A percentile compares a stretch with the other conserved stretches of the same genome.
These are phyloP conservation scores for Phytophthora rubi DNA, from an alignment of 352 stramenopile genomes.

Conservation along the genomic window DNA sequence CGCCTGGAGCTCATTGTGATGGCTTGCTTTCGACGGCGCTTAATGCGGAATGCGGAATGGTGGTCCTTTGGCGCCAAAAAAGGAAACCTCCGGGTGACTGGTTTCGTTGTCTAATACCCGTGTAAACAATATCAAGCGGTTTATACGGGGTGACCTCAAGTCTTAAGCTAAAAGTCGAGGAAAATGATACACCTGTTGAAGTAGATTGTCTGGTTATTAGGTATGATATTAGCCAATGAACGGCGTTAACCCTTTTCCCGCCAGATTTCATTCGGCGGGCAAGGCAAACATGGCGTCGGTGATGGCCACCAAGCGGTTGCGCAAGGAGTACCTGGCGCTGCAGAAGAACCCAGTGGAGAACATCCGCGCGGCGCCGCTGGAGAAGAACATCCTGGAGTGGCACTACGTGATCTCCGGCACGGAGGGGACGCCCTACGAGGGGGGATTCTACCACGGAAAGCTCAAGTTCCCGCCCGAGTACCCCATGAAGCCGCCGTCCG, in stretches of 20 bases:
- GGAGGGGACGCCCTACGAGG: constrained; percentile 74
- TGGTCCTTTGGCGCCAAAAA: constrained; percentile 25
- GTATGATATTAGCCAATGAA: neutral
- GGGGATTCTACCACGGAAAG: constrained; percentile 91
- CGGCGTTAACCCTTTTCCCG: neutral
- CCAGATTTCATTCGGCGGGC: neutral
- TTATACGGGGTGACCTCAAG: neutral
- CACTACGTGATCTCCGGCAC: constrained; percentile 92
- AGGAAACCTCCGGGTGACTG: constrained; percentile 4
- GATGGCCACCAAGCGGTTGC: constrained; percentile 89
- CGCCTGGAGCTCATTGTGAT: constrained; percentile 66
- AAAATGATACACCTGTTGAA: neutral
- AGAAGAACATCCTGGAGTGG: constrained; percentile 96
- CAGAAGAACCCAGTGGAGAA: constrained; percentile 89
- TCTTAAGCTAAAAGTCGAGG: too few relatives aligned
- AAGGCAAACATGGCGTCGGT: constrained; percentile 58
- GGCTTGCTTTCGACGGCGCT: neutral
- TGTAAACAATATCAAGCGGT: neutral
- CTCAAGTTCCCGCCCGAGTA: constrained; percentile 94
- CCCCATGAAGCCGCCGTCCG: constrained; percentile 93
- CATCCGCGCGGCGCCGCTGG: constrained; percentile 85
- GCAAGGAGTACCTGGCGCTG: constrained; percentile 91
- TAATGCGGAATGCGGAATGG: constrained; percentile 27
- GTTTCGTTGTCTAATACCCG: neutral
- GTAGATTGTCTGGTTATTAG: neutral